A percentile compares a stretch with the other conserved stretches of the same genome.
Conservation (phyloP, 805 yeast species). For the Hermanozyma aechmeae region DNA sequence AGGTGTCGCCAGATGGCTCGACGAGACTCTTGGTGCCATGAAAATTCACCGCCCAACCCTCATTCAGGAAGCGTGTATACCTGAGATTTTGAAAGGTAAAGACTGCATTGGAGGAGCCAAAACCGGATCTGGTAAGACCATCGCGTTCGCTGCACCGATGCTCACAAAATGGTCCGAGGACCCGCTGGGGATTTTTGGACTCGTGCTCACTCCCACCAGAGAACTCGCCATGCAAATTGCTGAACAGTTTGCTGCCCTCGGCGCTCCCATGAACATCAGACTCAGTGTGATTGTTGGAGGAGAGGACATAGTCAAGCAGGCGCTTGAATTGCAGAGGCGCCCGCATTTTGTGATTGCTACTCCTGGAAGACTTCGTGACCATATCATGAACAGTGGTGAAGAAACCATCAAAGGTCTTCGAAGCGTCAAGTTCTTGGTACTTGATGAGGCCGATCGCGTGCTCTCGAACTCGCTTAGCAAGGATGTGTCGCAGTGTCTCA, state of each 20-base stretch:
- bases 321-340: conserved; percentile 65
- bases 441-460: conserved; percentile 94
- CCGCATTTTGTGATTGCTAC: conserved; percentile 97
- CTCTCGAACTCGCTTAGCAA: conserved; percentile 76
- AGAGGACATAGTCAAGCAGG: conserved; percentile 84
- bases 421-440: conserved; percentile 70
- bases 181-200: conserved; percentile 86
- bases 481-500: conserved; percentile 67
- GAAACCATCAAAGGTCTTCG: conserved; percentile 76
- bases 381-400: conserved; percentile 77
- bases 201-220: conserved; percentile 84
- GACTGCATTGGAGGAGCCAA: conserved; percentile 98
- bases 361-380: conserved; percentile 94
- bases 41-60: conserved; percentile 74
- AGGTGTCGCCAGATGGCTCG: conserved; percentile 83
- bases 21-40: conserved; percentile 74
- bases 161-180: conserved; percentile 89
- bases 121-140: conserved; percentile 96
- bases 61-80: conserved; percentile 85
- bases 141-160: conserved; percentile 98
- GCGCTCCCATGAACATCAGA: conserved; percentile 78
- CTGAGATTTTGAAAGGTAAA: conserved; percentile 69
- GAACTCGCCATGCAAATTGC: conserved; percentile 95
- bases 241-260: conserved; percentile 90
- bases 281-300: conserved; percentile 91